Evolutionary conservation across 2,329 filamentous ascomycete genomes (phyloP), one percentile per base, ranked within the genome.

Genomic region (Hirsutella rhossiliensis): DNA sequence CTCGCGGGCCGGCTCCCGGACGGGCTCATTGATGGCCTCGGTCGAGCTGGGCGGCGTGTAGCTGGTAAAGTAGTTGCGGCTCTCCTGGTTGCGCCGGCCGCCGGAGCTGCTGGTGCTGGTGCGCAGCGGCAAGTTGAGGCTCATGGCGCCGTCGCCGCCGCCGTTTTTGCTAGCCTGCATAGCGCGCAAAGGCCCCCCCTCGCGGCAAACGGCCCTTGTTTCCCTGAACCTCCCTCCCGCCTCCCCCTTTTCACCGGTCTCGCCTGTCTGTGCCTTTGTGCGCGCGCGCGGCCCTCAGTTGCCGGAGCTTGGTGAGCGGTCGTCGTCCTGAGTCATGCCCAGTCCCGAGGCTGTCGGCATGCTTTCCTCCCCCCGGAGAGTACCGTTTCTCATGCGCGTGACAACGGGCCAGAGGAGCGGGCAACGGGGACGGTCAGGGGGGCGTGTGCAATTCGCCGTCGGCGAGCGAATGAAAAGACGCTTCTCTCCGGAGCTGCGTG

Each of bases 1-100:
- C 52, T 78, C 75, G 53, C 69, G 63, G 23, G 67, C 63, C 23
- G 73, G 70, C 51, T 79, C 76, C 47, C 76, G 68, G 27, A 78
- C 67, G 13, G 76, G 76, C 4, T 75, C 76, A 56, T 78, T 74
- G 61, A 81, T 78, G 39, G 77, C 76, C 57, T 81, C 77, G 1
- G 76, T 73, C 18, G 74, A 75, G 31, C 74, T 73, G 23, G 70
- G 67, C 38, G 72, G 66, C 11, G 74, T 72, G 53, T 75, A 72
- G 49, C 62, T 69, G 43, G 34, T 37, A 5, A 75, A 76, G 57
- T 76, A 73, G 54, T 69, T 73, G 50, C 72, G 66, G 54, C 72
- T 76, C 44, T 73, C 70, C 57, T 72, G 68, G 52, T 76, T 76
- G 51, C 73, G 65, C 53, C 63, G 64, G 18, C 6, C 23, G 23